Evolutionary conservation across 495 filamentous ascomycete species (phyloP).

Genomic region (Eremomyces bilateralis): DNA sequence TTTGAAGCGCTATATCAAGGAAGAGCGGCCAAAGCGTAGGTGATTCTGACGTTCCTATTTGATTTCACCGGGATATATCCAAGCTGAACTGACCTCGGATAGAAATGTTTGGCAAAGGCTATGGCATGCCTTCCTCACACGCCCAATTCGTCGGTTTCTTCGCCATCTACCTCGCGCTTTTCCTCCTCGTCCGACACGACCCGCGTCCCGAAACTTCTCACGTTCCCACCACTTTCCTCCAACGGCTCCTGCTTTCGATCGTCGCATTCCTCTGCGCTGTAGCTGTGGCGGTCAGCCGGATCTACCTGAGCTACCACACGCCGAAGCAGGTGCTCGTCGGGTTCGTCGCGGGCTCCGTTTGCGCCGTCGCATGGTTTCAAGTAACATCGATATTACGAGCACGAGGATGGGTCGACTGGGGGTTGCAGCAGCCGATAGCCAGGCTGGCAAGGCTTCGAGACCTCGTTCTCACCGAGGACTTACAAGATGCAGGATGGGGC

Average conservation of each 20-base stretch:
- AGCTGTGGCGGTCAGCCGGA: conserved; percentile 52
- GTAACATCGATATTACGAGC: conserved; percentile 41
- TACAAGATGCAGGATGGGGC: conserved; percentile 83
- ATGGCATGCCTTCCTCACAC: conserved; percentile 97
- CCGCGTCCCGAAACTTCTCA: conserved; percentile 26
- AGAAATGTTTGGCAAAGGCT: conserved; percentile 80
- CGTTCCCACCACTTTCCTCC: conserved; percentile 31
- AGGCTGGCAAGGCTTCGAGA: conserved; percentile 53
- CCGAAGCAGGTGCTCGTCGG: conserved; percentile 69
- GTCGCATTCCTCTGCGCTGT: conserved; percentile 36
- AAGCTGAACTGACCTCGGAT: conserved; percentile 8
- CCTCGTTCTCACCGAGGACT: conserved; percentile 71
- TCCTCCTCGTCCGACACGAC: conserved; percentile 56
- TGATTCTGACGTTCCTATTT: conserved; percentile 5
- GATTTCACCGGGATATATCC: too few relatives aligned
- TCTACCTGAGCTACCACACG: conserved; percentile 92
- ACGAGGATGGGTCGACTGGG: conserved; percentile 45
- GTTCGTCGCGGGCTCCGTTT: conserved; percentile 42
- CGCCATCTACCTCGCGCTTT: conserved; percentile 57
- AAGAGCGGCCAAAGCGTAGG: conserved; percentile 62
- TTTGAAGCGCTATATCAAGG: conserved; percentile 76
- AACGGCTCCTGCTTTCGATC: conserved; percentile 34
- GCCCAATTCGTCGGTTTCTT: conserved; percentile 89
- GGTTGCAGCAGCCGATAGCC: conserved; percentile 40
- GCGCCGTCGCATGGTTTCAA: conserved; percentile 59